Base-by-base conservation (phyloP, 139 green algal genomes). In the Chlorella sp. region DNA sequence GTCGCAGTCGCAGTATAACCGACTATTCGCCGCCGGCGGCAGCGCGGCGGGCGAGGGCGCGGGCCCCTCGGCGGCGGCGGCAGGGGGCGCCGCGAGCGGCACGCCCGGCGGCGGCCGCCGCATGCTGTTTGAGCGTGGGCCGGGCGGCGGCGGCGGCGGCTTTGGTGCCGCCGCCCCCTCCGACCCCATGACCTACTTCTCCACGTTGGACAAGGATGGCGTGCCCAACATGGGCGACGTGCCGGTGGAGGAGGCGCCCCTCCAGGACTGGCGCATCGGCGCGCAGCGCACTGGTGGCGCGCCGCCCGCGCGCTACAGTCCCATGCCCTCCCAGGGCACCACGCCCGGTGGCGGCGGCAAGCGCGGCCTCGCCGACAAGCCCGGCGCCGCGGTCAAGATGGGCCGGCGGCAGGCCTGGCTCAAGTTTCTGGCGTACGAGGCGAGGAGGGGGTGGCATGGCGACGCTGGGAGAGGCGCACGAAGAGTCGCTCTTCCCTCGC, bases 391-490 rank as follows among this genome's bases (percentile, higher is more conserved):
- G 23, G 71, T 84, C 50, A 89, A 85, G 66, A 67, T 90, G 50
- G 74, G 71, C 33, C 77, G 84, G 40, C 75, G 79, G 2, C 53
- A 86, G 35, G 86, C 77, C 9, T 90, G 85, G 83, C 61, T 82
- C 31, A 75, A 77, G 23, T 86, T 86, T 56, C 65, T 90, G 62
- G 86, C 86, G 0, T 88, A 90, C 50, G 86, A 90, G 63, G 82
- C 81, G 59, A 3, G 78, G 38, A 9, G 17, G 21, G 60, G 17
- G 33, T 19, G 12, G 58, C 31, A 42, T n/a, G n/a, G n/a, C n/a
- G n/a, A n/a, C n/a, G n/a, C n/a, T n/a, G n/a, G n/a, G n/a, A n/a
- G n/a, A n/a, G n/a, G n/a, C n/a, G n/a, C n/a, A n/a, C n/a, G n/a
- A n/a, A n/a, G n/a, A n/a, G n/a, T n/a, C n/a, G n/a, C n/a, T n/a